Evolutionary conservation across 306 rosid species (phyloP), one percentile per base, ranked within the genome.

Genomic region (Coriaria nepalensis): DNA sequence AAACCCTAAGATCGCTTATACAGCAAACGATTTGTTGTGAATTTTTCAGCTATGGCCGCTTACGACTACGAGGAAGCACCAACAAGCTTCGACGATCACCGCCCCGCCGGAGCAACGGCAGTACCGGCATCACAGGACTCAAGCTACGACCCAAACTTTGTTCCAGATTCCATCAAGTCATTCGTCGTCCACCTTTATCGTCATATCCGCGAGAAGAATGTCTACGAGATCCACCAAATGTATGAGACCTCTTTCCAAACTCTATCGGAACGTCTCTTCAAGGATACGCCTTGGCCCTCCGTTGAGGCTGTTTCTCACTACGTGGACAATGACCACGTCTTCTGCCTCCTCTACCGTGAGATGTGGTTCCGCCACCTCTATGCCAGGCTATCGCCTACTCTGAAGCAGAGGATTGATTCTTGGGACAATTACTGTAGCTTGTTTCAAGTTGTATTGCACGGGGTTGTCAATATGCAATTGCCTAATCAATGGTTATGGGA

Each of bases 401-500:
- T 90, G 43, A 77, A 77, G 52, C 98, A 90, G 83, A 61, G 96
- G 47, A 85, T 92, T 40, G 98, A 92, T 11, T 85, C 96, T 0
- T 85, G 96, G 96, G 98, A 92, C 66, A 92, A 85, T 52, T 85
- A 85, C 67, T 85, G 95, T 42, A 82, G 93, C 46, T 63, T 92
- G 6, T 92, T 92, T 42, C 98, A 82, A 79, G 94, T 92, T 0
- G 98, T 92, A 35, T 69, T 92, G 37, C 96, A 85, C 40, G 98
- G 96, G 13, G 93, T 90, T 5, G 95, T 92, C 10, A 92, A 85
- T 43, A 85, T 85, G 98, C 98, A 85, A 68, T 75, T 92, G 4
- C 96, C 98, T 9, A 92, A 92, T 45, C 96, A 85, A 67, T 92
- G 98, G 96, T 66, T 90, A 6, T 90, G 98, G 98, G 98, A 92